Evolutionary conservation across 768 basidiomycete genomes (phyloP).

Genomic region (Serendipita sp.): DNA sequence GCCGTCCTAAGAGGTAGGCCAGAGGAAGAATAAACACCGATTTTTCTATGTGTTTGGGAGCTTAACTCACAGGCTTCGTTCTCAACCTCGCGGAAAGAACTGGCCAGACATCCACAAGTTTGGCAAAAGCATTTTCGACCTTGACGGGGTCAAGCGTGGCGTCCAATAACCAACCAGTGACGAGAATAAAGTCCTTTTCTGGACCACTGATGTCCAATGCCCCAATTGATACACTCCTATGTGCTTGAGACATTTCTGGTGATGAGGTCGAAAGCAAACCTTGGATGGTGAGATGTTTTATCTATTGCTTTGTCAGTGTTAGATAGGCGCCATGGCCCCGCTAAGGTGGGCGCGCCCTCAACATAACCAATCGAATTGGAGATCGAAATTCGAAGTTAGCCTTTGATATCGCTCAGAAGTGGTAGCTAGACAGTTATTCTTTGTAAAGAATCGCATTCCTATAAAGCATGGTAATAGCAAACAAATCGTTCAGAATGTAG

Average conservation of each 20-base stretch:
- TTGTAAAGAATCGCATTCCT: too few species aligned
- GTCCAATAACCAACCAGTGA: constrained; percentile 10
- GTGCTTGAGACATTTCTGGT: too few species aligned
- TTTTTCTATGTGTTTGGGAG: background rate
- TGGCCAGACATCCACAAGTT: constrained; percentile 8
- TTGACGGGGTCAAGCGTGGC: constrained; percentile 4
- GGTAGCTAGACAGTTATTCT: too few species aligned
- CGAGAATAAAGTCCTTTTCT: constrained; percentile 9
- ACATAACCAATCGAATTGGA: too few species aligned
- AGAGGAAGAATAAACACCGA: background rate
- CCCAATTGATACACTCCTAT: constrained; percentile 4
- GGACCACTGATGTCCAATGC: constrained; percentile 9
- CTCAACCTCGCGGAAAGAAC: constrained; percentile 8
- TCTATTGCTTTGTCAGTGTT: too few species aligned
- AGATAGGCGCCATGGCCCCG: too few species aligned
- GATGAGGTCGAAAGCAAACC: too few species aligned
- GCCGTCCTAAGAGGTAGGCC: background rate
- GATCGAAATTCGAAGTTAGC: too few species aligned
- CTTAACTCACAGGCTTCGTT: background rate
- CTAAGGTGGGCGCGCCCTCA: too few species aligned
- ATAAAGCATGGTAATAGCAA: too few species aligned
- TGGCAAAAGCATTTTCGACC: constrained; percentile 5
- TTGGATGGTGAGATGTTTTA: too few species aligned
- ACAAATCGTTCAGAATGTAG: constrained; percentile 17
- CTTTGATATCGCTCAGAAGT: too few species aligned